A percentile compares a stretch with the other conserved stretches of the same genome.
These are phyloP conservation scores for Cryptococcus floricola DNA, from an alignment of 1,284 basidiomycete species.

Conservation along the genomic window DNA sequence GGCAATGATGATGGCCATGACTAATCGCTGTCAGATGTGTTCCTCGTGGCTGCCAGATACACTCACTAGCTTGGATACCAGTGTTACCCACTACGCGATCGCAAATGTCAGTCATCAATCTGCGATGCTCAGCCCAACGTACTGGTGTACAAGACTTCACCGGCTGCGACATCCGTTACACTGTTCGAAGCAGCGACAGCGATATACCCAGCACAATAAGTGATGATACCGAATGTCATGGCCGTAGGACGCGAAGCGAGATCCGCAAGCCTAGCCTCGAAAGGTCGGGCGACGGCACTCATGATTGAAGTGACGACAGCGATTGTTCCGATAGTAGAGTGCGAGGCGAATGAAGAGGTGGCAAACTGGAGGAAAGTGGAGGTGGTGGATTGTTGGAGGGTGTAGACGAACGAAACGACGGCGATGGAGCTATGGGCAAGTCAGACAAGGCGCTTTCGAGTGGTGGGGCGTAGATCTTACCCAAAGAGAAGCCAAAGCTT, in stretches of 20 bases:
- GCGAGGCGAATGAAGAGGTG: slow-evolving; percentile 30
- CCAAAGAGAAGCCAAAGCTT: background rate
- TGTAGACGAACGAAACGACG: slow-evolving; percentile 2
- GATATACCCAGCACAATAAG: slow-evolving; percentile 8
- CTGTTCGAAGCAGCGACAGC: slow-evolving; percentile 10
- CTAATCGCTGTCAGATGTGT: background rate
- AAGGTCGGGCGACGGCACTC: slow-evolving; percentile 28
- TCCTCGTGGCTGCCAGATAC: background rate
- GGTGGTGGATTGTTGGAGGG: slow-evolving; percentile 6
- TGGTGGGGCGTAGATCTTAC: background rate
- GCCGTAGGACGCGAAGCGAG: slow-evolving; percentile 5
- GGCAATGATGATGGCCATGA: slow-evolving; percentile 46
- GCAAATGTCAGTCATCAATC: no score
- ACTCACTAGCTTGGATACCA: slow-evolving; percentile 13
- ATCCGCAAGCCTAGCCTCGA: slow-evolving; percentile 25
- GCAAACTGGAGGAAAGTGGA: slow-evolving; percentile 23
- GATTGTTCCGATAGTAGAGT: slow-evolving; percentile 35
- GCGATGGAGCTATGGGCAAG: slow-evolving; percentile 3
- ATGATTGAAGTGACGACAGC: slow-evolving; percentile 32
- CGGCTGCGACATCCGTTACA: slow-evolving; percentile 14
- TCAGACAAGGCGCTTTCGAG: background rate
- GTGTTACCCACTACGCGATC: slow-evolving; percentile 4
- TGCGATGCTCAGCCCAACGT: no score
- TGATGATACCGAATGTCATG: slow-evolving; percentile 1
- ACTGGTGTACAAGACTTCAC: slow-evolving; percentile 21